Evolutionary conservation across 2,329 filamentous ascomycete species (phyloP).

Genomic region (Trichoderma hamatum): DNA sequence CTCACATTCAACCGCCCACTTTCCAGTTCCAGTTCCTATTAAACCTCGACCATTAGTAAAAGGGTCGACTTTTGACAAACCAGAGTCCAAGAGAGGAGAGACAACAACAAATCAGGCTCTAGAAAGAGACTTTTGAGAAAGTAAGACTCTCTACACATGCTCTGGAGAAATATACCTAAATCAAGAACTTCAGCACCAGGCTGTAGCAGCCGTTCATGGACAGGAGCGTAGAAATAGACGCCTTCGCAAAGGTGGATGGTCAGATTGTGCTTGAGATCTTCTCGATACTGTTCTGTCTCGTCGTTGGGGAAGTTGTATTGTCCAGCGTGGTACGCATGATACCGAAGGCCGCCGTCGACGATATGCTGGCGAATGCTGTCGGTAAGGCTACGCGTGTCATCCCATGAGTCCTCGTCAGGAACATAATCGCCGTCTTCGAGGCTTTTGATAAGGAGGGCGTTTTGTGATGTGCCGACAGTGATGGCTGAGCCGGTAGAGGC

Average conservation of each 20-base stretch:
- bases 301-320: conserved; percentile 50
- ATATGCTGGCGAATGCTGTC: conserved; percentile 49
- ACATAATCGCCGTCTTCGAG: conserved; percentile 40
- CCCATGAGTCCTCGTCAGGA: conserved; percentile 31
- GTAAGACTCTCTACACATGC: not conserved
- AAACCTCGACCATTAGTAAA: conserved; percentile 14
- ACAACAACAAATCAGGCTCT: not conserved
- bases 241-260: conserved; percentile 46
- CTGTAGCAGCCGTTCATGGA: conserved; percentile 44
- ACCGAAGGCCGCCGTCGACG: conserved; percentile 46
- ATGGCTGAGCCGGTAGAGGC: conserved; percentile 37
- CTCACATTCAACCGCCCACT: conserved; percentile 56
- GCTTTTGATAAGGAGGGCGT: conserved; percentile 38
- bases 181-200: conserved; percentile 51
- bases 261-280: conserved; percentile 47
- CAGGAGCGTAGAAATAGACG: conserved; percentile 49
- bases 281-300: conserved; percentile 47
- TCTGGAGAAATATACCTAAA: conserved; percentile 43
- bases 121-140: not conserved
- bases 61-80: no score
- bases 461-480: conserved; percentile 38
- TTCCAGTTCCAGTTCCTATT: conserved; percentile 54
- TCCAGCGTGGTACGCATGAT: conserved; percentile 48
- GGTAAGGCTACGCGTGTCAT: conserved; percentile 47
- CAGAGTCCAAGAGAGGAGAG: not conserved